Evolutionary conservation across 1,284 basidiomycete species (phyloP), one percentile per base, ranked within the genome.

Genomic region (Trichosporon asahii): DNA sequence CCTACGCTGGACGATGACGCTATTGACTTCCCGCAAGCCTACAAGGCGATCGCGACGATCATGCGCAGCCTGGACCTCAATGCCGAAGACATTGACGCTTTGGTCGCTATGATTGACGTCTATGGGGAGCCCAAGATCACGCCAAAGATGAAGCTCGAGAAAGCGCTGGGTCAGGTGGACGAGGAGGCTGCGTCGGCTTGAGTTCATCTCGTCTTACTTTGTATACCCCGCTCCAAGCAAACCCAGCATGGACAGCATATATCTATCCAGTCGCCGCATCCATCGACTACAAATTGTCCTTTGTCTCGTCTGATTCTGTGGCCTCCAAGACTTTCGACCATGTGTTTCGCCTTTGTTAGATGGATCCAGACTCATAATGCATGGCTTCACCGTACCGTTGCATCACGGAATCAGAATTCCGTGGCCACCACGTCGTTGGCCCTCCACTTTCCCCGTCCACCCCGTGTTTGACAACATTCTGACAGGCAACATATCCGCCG

Each of bases 1-100:
- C 90, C 92, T 80, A 84, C 90, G 72, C 86, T 97, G 75, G 93
- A 94, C 77, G 94, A 97, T 79, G 88, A 94, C 69, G 88, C 89
- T 21, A 90, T 95, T 77, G 94, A 98, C 81, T 92, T 91, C 71
- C 95, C 95, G 3, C 90, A 91, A 79, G 94, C 93, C 0, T 90
- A 91, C 84, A 84, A 88, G 71, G 88, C 90, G 66, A 89, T 94
- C 80, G 92, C 89, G 9, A 86, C 86, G 68, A 88, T 94, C 84
- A 82, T 94, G 70, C 89, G 88, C 78, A 89, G 88, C 57, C 86
- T 90, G 23, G 86, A 86, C 25, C 83, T 92, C 7, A 72, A 75
- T 25, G 70, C 83, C 55, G 85, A 85, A 72, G 84, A 83, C 74
- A 88, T 91, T 75, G 88, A 89, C 72, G 88, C 88, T 66, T 85